Evolutionary conservation across 1,139 yeast genomes (phyloP), one percentile per base, ranked within the genome.

Genomic region (Saccharomyces hybrid): DNA sequence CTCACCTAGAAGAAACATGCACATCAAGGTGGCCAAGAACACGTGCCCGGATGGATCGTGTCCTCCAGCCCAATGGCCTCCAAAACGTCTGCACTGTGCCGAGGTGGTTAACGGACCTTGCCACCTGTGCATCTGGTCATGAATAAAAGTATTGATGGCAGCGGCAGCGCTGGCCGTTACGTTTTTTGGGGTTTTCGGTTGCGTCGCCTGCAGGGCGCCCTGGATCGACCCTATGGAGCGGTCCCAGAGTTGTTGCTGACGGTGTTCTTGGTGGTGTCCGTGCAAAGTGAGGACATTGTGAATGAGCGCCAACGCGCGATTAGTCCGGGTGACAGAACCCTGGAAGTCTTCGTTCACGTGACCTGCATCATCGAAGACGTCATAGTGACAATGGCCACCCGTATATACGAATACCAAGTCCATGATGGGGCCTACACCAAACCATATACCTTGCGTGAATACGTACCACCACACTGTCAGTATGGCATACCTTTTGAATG

Each of bases 31-130:
- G 55, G 93, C 72, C 49, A 93, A 69, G 63, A 91, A 93, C 0
- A 89, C 87, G 68, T 93, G 99, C 0, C 99, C 99, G 58, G 95
- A 86, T 13, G 98, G 96, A 72, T 93, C 99, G 66, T 89, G 96
- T 0, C 99, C 99, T 1, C 97, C 97, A 8, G 67, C 68, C 99
- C 98, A 91, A 2, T 73, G 61, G 0, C 97, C 97, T 26, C 80
- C 81, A 25, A 80, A 61, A 28, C 73, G 65, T 48, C 90, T 74
- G 66, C 97, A 90, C 5, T 73, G 72, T 47, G 75, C 75, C 16
- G 87, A 82, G 1, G 70, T 54, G 4, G 65, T 62, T 9, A 54
- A 53, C 13, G 53, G 52, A 25, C 49, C 52, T 47, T 57, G 48
- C 7, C 49, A 41, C 23, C 47, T 14, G 38, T 46, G 34, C 16